Evolutionary conservation across 805 yeast species (phyloP), one percentile per base, ranked within the genome.

Genomic region (Sugiyamaella boreocaroliniensis): DNA sequence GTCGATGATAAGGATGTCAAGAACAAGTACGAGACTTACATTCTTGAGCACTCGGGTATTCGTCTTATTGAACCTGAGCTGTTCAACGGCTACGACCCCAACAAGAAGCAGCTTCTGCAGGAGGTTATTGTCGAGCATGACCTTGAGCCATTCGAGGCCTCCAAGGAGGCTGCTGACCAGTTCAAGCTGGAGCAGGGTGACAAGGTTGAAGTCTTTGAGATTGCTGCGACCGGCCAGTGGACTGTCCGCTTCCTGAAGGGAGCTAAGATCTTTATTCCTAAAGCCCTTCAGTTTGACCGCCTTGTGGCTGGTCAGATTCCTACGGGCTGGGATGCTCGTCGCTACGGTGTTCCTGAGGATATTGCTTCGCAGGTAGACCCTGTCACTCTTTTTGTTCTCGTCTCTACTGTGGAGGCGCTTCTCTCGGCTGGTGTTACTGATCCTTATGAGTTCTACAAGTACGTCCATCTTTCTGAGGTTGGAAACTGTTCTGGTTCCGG

Each of bases 401-500:
- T 93, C 50, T 79, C 97, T 26, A 93, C 97, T 49, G 95, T 85
- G 54, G 98, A 93, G 76, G 97, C 98, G 1, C 83, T 93, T 62
- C 78, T 93, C 61, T 74, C 92, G 53, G 81, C 97, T 59, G 99
- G 99, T 85, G 76, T 93, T 66, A 89, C 97, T 55, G 99, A 93
- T 70, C 99, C 99, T 59, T 93, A 89, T 71, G 99, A 93, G 76
- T 89, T 95, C 79, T 93, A 93, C 80, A 85, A 92, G 75, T 95
- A 93, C 70, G 96, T 95, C 48, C 99, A 93, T 71, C 95, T 93
- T 53, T 89, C 98, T 46, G 98, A 93, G 74, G 89, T 93, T 62
- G 99, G 99, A 77, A 95, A 92, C 81, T 90, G 98, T 80, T 86
- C 96, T 47, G 99, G 99, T 77, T 89, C 97, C 53, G 99, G 99